Evolutionary conservation across 371 early-diverging fungal species (phyloP), one percentile per base, ranked within the genome.

Genomic region (Apophysomyces ossiformis): DNA sequence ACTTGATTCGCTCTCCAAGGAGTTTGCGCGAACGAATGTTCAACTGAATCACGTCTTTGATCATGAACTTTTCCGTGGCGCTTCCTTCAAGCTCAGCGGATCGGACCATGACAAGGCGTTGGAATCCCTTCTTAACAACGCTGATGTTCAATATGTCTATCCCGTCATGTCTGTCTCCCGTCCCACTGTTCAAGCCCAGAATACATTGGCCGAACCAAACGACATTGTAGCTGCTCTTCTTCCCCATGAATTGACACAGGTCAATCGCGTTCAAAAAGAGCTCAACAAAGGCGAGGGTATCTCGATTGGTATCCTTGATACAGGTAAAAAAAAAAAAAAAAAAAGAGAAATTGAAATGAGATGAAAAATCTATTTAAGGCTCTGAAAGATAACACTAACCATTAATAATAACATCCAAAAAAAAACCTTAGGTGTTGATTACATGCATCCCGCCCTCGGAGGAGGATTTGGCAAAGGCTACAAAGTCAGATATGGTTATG

Each of bases 221-320:
- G 54, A 50, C 7, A 50, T 50, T 16, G 54, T 50, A 18, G 5
- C 54, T 26, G 54, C 54, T 16, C 54, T 50, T 50, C 54, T 50
- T 50, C 69, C 77, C 60, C 74, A 77, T 39, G 47, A 57, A 18
- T 62, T 77, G 71, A 77, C 77, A n/a, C 71, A 71, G 44, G 77
- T 74, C 4, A 68, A 73, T 21, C 57, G 50, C 12, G 77, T 77
- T 7, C 77, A 77, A 26, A 64, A 39, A 21, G 43, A 69, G 18
- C 72, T 77, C 56, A 70, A 73, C 26, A 82, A 81, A 38, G 91
- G 90, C 62, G 79, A 74, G 21, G 88, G 89, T 9, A 70, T 90
- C 72, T 85, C 85, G 66, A 87, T 92, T 57, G 90, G 87, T 54
- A 72, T 91, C 39, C 77, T 91, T 38, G 91, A 90, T 65, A 76